A percentile compares a stretch with the other conserved stretches of the same genome.
Conservation (phyloP, 192 early-diverging fungal genomes). For the Linnemannia zychae region DNA sequence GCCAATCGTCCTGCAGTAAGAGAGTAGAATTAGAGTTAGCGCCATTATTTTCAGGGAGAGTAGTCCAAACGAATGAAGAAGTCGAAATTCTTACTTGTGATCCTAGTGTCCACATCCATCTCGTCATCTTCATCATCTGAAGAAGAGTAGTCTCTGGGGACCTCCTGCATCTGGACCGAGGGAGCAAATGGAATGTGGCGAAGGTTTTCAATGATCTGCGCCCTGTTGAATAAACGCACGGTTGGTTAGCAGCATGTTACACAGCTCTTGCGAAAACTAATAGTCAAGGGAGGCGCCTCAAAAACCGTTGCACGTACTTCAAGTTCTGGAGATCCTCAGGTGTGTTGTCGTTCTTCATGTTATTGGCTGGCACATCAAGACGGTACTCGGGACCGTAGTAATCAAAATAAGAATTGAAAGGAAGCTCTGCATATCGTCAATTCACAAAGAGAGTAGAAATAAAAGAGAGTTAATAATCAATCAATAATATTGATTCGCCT, state of each 20-base stretch:
- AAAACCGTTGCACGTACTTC: slow-evolving; percentile 60
- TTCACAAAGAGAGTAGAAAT: not conserved
- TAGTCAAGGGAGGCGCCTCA: too few relatives aligned
- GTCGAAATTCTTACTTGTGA: slow-evolving; percentile 67
- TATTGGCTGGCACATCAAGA: slow-evolving; percentile 88
- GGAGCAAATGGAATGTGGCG: slow-evolving; percentile 80
- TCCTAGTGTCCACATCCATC: slow-evolving; percentile 69
- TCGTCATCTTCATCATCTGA: slow-evolving; percentile 81
- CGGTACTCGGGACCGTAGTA: slow-evolving; percentile 94
- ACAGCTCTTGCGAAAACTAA: too few relatives aligned
- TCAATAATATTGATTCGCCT: not conserved
- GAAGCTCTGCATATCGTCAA: slow-evolving; percentile 65
- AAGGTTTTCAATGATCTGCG: slow-evolving; percentile 72
- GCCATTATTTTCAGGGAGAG: not conserved
- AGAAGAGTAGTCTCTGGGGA: slow-evolving; percentile 75
- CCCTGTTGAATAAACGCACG: slow-evolving; percentile 30
- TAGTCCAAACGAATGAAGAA: not conserved
- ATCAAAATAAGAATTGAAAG: slow-evolving; percentile 90
- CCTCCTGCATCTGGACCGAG: slow-evolving; percentile 80
- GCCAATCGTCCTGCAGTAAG: slow-evolving; percentile 65
- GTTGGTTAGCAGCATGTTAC: too few relatives aligned
- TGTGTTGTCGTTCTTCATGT: slow-evolving; percentile 92
- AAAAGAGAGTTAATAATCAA: too few relatives aligned
- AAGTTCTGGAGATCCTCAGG: slow-evolving; percentile 88
- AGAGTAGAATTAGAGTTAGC: not conserved